A percentile compares a stretch with the other conserved stretches of the same genome.
These are phyloP conservation scores for Hypoxylon subgilvum DNA, from an alignment of 495 filamentous ascomycete species.

Conservation along the genomic window DNA sequence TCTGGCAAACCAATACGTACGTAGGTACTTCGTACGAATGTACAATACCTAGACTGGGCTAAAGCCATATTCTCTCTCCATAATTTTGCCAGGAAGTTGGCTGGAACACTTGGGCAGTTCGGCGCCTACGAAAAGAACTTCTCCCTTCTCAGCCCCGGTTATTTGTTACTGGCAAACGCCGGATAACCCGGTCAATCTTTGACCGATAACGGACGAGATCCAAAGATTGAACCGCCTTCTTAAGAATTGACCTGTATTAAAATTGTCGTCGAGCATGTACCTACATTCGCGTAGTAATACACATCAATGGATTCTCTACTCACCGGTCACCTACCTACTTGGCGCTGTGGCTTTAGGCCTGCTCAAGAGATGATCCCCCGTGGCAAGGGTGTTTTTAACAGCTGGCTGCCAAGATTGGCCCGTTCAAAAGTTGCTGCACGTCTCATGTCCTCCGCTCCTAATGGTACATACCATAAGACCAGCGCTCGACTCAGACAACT, in stretches of 20 bases:
- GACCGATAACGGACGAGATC: constrained; percentile 24
- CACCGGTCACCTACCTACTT: not conserved
- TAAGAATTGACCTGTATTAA: not conserved
- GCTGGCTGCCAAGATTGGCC: constrained; percentile 9
- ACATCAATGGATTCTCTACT: not conserved
- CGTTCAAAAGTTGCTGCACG: constrained; percentile 12
- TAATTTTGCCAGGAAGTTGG: constrained; percentile 12
- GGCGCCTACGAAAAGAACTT: constrained; percentile 1
- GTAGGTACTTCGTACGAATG: too few relatives aligned
- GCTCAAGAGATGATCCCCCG: not conserved
- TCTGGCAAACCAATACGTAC: constrained; percentile 22
- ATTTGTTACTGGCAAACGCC: constrained; percentile 22
- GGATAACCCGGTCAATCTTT: constrained; percentile 22
- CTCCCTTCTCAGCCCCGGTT: constrained; percentile 3
- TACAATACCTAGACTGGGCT: constrained; percentile 26
- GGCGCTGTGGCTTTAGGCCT: constrained; percentile 4
- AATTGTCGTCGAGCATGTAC: not conserved
- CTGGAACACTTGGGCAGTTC: constrained; percentile 14
- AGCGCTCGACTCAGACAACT: constrained; percentile 26
- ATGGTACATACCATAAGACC: not conserved
- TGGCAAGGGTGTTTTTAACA: constrained; percentile 10
- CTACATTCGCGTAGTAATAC: constrained; percentile 11
- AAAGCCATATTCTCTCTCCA: constrained; percentile 16
- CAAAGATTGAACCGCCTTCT: constrained; percentile 6
- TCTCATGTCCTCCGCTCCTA: constrained; percentile 3